A percentile compares a stretch with the other conserved stretches of the same genome.
Conservation (phyloP, 495 filamentous ascomycete genomes). For the Penicillium malachiteum region DNA sequence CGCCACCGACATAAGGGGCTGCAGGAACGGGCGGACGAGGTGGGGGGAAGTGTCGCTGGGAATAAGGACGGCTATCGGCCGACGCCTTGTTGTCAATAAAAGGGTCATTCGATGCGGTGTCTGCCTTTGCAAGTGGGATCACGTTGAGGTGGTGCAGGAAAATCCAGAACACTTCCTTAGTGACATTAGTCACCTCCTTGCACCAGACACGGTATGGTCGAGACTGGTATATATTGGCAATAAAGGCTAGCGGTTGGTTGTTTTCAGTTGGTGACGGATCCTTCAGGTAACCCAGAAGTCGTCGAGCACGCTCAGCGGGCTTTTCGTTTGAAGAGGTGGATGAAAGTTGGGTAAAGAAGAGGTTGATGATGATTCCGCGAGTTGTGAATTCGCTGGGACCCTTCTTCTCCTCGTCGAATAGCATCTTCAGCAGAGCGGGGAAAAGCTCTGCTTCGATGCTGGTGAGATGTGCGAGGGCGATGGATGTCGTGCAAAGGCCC, state of each 20-base stretch:
- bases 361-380: conserved; percentile 77
- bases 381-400: conserved; percentile 96
- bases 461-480: conserved; percentile 77
- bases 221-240: conserved; percentile 80
- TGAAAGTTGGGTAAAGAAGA: conserved; percentile 83
- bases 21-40: conserved; percentile 88
- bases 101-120: conserved; percentile 29
- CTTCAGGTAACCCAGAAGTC: conserved; percentile 73
- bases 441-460: conserved; percentile 78
- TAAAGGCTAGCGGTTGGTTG: conserved; percentile 76
- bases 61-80: conserved; percentile 17
- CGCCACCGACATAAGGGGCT: conserved; percentile 94
- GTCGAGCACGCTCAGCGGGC: conserved; percentile 55
- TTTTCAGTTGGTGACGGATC: conserved; percentile 77
- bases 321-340: conserved; percentile 51
- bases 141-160: conserved; percentile 93
- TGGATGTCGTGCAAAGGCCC: conserved; percentile 85
- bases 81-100: conserved; percentile 19
- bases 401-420: conserved; percentile 96
- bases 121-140: conserved; percentile 53
- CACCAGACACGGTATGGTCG: conserved; percentile 92
- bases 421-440: conserved; percentile 79
- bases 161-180: conserved; percentile 99
- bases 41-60: conserved; percentile 74
- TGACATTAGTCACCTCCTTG: conserved; percentile 86